Base-by-base conservation (phyloP, 2,329 filamentous ascomycete species). In the Madurella mycetomatis region DNA sequence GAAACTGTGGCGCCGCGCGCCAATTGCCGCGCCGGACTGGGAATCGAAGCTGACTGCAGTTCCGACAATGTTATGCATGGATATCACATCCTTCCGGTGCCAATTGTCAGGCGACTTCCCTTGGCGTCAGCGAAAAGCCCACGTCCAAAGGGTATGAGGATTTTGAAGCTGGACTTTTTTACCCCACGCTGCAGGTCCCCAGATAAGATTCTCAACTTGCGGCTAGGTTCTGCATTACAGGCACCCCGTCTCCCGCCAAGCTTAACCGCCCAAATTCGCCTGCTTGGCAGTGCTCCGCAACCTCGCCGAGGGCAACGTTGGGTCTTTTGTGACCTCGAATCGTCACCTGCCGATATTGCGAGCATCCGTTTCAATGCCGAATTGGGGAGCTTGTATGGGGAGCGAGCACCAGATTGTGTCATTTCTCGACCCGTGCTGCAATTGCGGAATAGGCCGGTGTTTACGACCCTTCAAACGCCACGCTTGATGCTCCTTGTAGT, bases 41-140 rank as follows among this genome's bases (percentile, higher is more conserved):
- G 40, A 30, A 19, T 11, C 4, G 18, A 32, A 50, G 49, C 49
- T 53, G 49, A 55, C 49, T 39, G 37, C 40, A 47, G n/a, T 48
- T 49, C 42, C 45, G 43, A 32, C 52, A 44, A n/a, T 16, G 48
- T 32, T 17, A 34, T 50, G 53, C 56, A 54, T 53, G 50, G 52
- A 55, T 56, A 60, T 60, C 58, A 60, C 58, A 58, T 54, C 53
- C 47, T 43, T 25, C 17, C 12, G 11, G 44, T 11, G 42, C 25
- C 8, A 43, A 37, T 42, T 30, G 54, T 50, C 50, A 52, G 47
- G 47, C 49, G 25, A 25, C 25, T 7, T 25, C 25, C 25, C 25
- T 25, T 25, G 25, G 25, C 25, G 7, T 25, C 25, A 25, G 25
- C 25, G 25, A 37, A 37, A 37, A 37, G 34, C 11, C 34, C 11